phyloP scores from a whole-genome alignment of 306 rosid species.

The Trifolium dubium region DNA sequence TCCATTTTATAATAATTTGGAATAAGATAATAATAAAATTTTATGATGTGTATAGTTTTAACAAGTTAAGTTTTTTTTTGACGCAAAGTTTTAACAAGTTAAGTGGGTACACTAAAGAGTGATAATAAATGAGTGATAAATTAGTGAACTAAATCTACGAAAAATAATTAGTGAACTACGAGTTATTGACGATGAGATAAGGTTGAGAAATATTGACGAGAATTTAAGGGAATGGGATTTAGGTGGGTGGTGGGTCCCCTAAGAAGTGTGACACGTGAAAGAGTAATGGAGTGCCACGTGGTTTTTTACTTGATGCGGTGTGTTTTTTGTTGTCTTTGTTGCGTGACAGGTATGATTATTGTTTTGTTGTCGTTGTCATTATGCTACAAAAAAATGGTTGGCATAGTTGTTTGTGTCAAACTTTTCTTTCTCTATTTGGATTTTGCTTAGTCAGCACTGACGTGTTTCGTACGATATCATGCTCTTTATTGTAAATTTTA shows the following conservation, averaged over 20 bases:
- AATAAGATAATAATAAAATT: neutral
- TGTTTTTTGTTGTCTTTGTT: slow-evolving; percentile 19
- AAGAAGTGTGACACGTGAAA: slow-evolving; percentile 1
- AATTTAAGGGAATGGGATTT: neutral
- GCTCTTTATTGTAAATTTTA: neutral
- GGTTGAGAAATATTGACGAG: slow-evolving; percentile 7
- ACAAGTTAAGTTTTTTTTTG: no score
- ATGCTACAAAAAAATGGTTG: neutral
- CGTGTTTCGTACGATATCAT: slow-evolving; percentile 9
- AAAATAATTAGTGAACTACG: neutral
- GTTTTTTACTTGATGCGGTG: neutral
- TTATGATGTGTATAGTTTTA: neutral
- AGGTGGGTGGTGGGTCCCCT: slow-evolving; percentile 43
- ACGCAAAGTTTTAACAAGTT: neutral
- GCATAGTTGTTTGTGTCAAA: slow-evolving; percentile 28
- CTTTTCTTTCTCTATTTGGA: slow-evolving; percentile 2
- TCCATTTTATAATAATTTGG: neutral
- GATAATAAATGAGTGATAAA: neutral
- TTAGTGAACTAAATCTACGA: neutral
- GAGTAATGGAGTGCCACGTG: slow-evolving; percentile 15
- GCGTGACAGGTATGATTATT: slow-evolving; percentile 41
- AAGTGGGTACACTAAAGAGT: neutral
- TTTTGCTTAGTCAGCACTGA: neutral
- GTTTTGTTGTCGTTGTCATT: slow-evolving; percentile 27
- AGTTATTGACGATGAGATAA: slow-evolving; percentile 42